These are phyloP conservation scores for Aureobasidium sp. DNA, from an alignment of 2,329 filamentous ascomycete species.

Conservation along the genomic window DNA sequence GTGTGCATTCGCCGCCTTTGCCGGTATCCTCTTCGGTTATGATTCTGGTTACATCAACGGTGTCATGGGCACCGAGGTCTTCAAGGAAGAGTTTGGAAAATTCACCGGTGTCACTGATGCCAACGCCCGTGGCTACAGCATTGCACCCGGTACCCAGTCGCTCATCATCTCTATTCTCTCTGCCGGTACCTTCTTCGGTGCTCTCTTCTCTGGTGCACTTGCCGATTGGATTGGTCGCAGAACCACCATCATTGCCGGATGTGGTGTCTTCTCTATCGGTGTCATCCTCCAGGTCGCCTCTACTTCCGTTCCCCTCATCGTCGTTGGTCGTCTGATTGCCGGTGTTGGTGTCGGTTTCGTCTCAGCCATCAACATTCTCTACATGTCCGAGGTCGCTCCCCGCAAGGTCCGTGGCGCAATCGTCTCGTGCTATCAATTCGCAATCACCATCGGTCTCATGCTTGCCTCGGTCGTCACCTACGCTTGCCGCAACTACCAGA, in stretches of 20 bases:
- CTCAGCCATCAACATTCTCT: constrained; percentile 50
- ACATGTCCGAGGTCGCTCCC: constrained; percentile 36
- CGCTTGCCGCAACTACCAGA: constrained; percentile 51
- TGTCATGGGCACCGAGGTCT: constrained; percentile 43
- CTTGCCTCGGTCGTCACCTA: constrained; percentile 68
- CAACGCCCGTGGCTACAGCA: constrained; percentile 19
- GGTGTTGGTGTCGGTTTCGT: constrained; percentile 66
- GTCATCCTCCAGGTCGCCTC: constrained; percentile 52
- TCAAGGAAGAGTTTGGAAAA: constrained; percentile 30
- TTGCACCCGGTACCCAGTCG: constrained; percentile 37
- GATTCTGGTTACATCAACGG: constrained; percentile 49
- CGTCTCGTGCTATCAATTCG: constrained; percentile 75
- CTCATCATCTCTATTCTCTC: constrained; percentile 67
- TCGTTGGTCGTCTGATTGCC: constrained; percentile 64
- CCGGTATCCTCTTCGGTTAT: constrained; percentile 53
- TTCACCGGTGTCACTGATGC: constrained; percentile 11
- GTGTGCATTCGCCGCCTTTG: constrained; percentile 52
- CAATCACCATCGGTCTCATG: constrained; percentile 70
- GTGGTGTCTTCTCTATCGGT: constrained; percentile 50
- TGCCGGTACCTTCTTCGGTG: constrained; percentile 68
- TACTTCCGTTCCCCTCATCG: constrained; percentile 52
- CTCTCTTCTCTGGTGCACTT: constrained; percentile 48
- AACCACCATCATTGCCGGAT: constrained; percentile 51
- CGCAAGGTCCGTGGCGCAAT: constrained; percentile 69
- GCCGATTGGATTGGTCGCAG: constrained; percentile 60